Conservation (phyloP, 2,329 filamentous ascomycete genomes). For the Rutstroemia sp. region DNA sequence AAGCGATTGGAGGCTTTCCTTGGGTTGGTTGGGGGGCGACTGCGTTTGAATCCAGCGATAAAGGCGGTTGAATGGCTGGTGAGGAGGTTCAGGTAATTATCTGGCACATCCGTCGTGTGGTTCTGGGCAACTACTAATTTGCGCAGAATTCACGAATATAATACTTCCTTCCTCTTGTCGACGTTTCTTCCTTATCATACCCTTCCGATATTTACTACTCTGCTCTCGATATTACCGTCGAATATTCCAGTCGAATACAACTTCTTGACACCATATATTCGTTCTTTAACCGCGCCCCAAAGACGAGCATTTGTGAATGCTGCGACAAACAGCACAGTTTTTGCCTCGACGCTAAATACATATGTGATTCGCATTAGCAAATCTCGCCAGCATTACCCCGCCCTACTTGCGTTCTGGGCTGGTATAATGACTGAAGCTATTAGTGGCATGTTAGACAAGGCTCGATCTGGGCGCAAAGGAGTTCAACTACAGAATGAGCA, state of each 20-base stretch:
- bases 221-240: slow-evolving; percentile 80
- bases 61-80: slow-evolving; percentile 95
- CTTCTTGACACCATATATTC: slow-evolving; percentile 81
- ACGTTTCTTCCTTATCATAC: slow-evolving; percentile 92
- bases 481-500: slow-evolving; percentile 78
- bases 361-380: slow-evolving; percentile 71
- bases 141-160: slow-evolving; percentile 79
- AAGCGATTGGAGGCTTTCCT: slow-evolving; percentile 74
- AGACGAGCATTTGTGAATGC: slow-evolving; percentile 78
- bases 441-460: slow-evolving; percentile 71
- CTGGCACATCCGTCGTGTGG: neutral
- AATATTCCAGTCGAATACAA: slow-evolving; percentile 68
- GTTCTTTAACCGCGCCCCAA: slow-evolving; percentile 67
- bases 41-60: slow-evolving; percentile 79
- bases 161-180: slow-evolving; percentile 68
- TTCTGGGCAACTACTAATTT: neutral
- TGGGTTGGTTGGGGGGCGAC: slow-evolving; percentile 64
- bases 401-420: slow-evolving; percentile 83
- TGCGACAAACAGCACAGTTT: slow-evolving; percentile 67
- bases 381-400: slow-evolving; percentile 65
- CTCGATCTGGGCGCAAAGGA: slow-evolving; percentile 66
- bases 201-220: slow-evolving; percentile 73
- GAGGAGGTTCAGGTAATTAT: slow-evolving; percentile 75
- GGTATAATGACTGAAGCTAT: slow-evolving; percentile 80
- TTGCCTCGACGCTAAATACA: slow-evolving; percentile 69